Base-by-base conservation (phyloP, 345 rosid species). In the Crucihimalaya himalaica region DNA sequence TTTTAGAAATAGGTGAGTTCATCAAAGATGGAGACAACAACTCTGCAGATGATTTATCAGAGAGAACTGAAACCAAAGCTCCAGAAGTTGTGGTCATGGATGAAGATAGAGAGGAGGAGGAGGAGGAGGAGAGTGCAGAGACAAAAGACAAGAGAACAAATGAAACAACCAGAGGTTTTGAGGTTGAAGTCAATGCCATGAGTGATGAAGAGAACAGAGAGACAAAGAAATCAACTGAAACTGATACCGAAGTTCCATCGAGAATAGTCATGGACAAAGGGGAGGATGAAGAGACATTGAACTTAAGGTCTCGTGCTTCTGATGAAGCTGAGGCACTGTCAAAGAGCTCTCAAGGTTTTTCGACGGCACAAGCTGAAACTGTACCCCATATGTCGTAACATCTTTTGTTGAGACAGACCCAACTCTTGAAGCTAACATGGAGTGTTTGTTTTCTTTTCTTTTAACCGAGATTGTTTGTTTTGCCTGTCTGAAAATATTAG, bases 51-150 rank as follows among this genome's bases (percentile, higher is more conserved):
- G 75, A 69, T 69, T 63, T 76, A 13, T 25, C 75, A 27, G 75
- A 70, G 60, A 70, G 80, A 77, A 77, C 72, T 42, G 76, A 77
- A 71, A 77, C 80, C 57, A 71, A 65, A 70, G 72, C 80, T 64
- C 80, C 72, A 48, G 80, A 71, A 71, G 76, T 71, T 64, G 56
- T 77, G 40, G 67, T 71, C 20, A 77, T 77, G 72, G 74, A 59
- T 67, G 78, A 77, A 32, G 63, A 40, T 58, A 66, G 64, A 57
- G 66, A 55, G 8, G 71, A 71, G 1, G 71, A 64, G 39, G 66
- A 55, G 8, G 71, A 71, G 1, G 71, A 64, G 39, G 68, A 56
- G 66, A 62, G 42, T 25, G 1, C 19, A 78, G 52, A 57, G 56
- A 43, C 63, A 32, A 32, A 57, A 40, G 60, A 64, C 23, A 28